phyloP scores from a whole-genome alignment of 2,329 filamentous ascomycete species.

The Pestalotiopsis sp. region DNA sequence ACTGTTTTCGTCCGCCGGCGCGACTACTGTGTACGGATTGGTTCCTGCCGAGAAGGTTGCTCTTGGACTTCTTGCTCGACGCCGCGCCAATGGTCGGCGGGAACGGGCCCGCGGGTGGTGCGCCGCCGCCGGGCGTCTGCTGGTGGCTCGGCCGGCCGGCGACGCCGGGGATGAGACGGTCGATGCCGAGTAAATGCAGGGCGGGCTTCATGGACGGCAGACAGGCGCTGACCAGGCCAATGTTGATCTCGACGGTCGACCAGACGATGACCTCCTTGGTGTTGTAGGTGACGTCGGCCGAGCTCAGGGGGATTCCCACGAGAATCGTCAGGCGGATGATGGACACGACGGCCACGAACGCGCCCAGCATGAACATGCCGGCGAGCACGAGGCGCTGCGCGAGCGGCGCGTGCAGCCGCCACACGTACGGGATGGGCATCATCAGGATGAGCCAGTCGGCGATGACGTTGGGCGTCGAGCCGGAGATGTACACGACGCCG shows the following conservation, averaged over 20 bases:
- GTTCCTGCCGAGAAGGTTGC: neutral
- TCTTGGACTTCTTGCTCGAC: neutral
- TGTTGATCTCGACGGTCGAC: neutral
- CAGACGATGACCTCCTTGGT: slow-evolving; percentile 1
- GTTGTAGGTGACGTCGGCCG: neutral
- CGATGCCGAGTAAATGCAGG: neutral
- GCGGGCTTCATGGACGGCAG: slow-evolving; percentile 1
- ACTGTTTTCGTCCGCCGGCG: neutral
- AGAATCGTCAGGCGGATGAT: neutral
- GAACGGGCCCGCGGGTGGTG: neutral
- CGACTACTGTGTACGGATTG: no score
- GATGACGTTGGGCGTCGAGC: neutral
- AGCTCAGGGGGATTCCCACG: neutral
- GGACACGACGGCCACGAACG: neutral
- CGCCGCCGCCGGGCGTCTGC: neutral
- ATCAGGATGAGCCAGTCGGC: neutral
- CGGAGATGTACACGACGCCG: neutral
- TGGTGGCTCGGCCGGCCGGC: neutral
- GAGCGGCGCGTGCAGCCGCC: neutral
- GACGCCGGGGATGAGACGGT: neutral
- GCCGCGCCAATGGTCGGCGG: neutral
- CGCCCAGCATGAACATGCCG: neutral
- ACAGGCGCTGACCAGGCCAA: neutral
- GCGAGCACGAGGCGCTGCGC: neutral
- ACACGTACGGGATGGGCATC: neutral